Evolutionary conservation across 2,329 filamentous ascomycete genomes (phyloP), one percentile per base, ranked within the genome.

Genomic region (Coniella vitis): DNA sequence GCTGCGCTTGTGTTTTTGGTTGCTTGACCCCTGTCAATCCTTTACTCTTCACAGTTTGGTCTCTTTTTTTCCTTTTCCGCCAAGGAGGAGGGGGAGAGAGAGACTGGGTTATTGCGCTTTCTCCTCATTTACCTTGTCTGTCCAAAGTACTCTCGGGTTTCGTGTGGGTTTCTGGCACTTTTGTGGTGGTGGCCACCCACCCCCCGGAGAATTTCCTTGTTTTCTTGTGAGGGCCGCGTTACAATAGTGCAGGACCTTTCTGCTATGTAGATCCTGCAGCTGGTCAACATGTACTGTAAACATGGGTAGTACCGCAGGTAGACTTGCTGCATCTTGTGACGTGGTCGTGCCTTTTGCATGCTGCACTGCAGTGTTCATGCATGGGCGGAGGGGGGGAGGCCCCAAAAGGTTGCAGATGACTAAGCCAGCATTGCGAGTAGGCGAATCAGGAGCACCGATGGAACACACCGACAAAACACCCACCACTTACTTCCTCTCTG

Each of bases 381-480:
- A 45, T 25, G 22, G 16, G 16, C 35, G 17, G n/a, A n/a, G n/a
- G n/a, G n/a, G n/a, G n/a, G n/a, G n/a, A n/a, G n/a, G n/a, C n/a
- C n/a, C n/a, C n/a, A n/a, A 38, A 38, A 29, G 12, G 32, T 19
- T 31, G 17, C 19, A 36, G 38, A 17, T 19, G 13, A 31, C 22
- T 22, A 16, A 38, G 36, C 44, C 38, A 20, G 25, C 17, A 20
- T 8, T 12, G 36, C 36, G 9, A 38, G 7, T 8, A 29, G 20
- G 45, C 45, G 36, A 47, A 34, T 47, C 31, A 29, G 19, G 36
- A 19, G 20, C 39, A 25, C 45, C 38, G 45, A 21, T 34, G 36
- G 44, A 29, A 36, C 45, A 39, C 45, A 47, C 45, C 45, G 45
- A 47, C 45, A 39, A 47, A 47, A 47, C 45, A 25, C 25, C 19